These are phyloP conservation scores for Plasmodium billcollinsi DNA, from an alignment of 169 alveolate genomes.

Conservation along the genomic window DNA sequence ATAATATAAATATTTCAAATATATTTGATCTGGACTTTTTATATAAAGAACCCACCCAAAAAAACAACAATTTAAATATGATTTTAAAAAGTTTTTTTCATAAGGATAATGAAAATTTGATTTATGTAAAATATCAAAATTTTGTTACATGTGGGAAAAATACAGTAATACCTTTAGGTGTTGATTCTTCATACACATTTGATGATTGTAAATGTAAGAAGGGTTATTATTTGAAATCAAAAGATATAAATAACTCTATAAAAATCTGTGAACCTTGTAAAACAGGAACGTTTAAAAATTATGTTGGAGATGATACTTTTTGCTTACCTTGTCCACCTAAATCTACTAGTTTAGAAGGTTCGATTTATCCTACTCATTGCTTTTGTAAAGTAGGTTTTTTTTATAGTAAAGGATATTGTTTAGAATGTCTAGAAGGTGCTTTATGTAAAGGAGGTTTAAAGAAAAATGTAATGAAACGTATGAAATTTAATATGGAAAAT, in stretches of 20 bases:
- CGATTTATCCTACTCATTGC: constrained; percentile 86
- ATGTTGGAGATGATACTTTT: constrained; percentile 87
- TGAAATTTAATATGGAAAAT: constrained; percentile 71
- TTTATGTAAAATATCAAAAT: constrained; percentile 54
- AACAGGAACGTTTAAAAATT: constrained; percentile 88
- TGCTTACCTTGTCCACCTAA: constrained; percentile 87
- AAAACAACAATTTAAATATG: neutral
- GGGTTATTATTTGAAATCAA: constrained; percentile 82
- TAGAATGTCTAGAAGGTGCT: constrained; percentile 88
- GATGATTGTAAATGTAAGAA: constrained; percentile 89
- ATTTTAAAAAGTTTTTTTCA: constrained; percentile 20
- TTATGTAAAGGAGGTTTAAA: constrained; percentile 87
- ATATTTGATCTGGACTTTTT: neutral
- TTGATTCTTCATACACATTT: constrained; percentile 83
- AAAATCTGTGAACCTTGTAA: constrained; percentile 86
- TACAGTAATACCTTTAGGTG: constrained; percentile 88
- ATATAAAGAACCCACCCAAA: neutral
- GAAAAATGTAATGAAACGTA: constrained; percentile 37
- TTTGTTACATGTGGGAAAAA: constrained; percentile 84
- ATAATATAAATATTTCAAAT: neutral
- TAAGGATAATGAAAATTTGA: constrained; percentile 10
- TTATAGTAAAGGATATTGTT: constrained; percentile 86
- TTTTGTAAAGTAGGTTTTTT: constrained; percentile 87
- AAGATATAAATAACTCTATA: constrained; percentile 19
- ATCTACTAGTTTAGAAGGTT: constrained; percentile 86